A percentile compares a stretch with the other conserved stretches of the same genome.
These are phyloP conservation scores for Fusarium torreyae DNA, from an alignment of 2,329 filamentous ascomycete genomes.

Conservation along the genomic window DNA sequence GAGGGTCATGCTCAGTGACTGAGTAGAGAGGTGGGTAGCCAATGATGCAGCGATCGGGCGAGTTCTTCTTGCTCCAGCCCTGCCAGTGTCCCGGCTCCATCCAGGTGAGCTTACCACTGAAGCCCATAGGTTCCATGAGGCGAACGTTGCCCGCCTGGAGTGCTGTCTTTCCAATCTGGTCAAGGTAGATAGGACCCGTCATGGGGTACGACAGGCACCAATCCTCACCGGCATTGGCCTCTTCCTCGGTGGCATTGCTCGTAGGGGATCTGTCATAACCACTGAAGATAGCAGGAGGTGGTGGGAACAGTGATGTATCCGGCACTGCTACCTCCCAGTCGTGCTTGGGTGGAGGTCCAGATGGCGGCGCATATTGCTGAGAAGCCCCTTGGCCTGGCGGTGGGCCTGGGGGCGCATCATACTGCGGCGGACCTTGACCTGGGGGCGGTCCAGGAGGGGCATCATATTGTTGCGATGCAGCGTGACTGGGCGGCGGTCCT, in stretches of 20 bases:
- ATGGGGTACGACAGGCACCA: conserved; percentile 78
- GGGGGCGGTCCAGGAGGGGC: conserved; percentile 31
- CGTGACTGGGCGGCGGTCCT: conserved; percentile 53
- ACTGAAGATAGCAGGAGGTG: conserved; percentile 77
- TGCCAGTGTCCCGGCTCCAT: conserved; percentile 68
- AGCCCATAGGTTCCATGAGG: conserved; percentile 66
- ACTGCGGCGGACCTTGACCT: conserved; percentile 10
- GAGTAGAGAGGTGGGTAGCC: conserved; percentile 80
- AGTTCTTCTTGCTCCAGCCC: conserved; percentile 58
- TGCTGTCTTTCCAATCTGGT: conserved; percentile 62
- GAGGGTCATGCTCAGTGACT: conserved; percentile 70
- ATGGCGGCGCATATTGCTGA: conserved; percentile 50
- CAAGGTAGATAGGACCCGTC: conserved; percentile 66
- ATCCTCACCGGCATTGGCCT: conserved; percentile 74
- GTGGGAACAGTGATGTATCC: conserved; percentile 80
- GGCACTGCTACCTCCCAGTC: conserved; percentile 81
- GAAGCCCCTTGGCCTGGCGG: conserved; percentile 42
- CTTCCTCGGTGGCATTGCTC: conserved; percentile 76
- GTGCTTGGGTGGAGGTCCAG: conserved; percentile 65
- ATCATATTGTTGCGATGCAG: conserved; percentile 23
- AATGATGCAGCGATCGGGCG: conserved; percentile 75
- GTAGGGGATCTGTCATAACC: conserved; percentile 76
- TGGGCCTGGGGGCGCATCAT: conserved; percentile 52
- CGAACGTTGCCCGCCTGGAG: conserved; percentile 68
- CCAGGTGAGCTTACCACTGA: conserved; percentile 63